Base-by-base conservation (phyloP, 163 green algal species). In the Coccomyxa subellipsoidea region DNA sequence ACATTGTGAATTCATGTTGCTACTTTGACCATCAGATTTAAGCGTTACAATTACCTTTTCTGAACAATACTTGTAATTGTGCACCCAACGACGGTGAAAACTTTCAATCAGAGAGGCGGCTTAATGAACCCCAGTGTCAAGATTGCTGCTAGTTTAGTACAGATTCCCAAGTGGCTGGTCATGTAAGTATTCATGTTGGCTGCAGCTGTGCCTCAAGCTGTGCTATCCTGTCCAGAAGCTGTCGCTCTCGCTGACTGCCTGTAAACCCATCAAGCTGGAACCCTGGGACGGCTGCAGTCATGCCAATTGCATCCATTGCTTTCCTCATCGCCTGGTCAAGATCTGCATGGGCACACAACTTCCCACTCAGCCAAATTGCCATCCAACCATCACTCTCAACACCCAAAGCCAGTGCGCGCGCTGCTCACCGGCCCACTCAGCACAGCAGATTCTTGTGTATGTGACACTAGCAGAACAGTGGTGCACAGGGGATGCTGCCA, bases 251-350 rank as follows among this genome's bases (percentile, higher is more conserved):
- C 7, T 54, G 25, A 7, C 10, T 40, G 34, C 54, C 32, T 77
- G 70, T 27, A 38, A 0, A 25, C 4, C 21, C 70, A 18, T 59
- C 15, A 47, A 34, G 10, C 21, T 38, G 10, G 12, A 73, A 23
- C 18, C 29, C 66, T 18, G 66, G 34, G 10, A 34, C 70, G 10
- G 31, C 70, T 77, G 70, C 70, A 47, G 69, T 29, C 76, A 80
- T 80, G 18, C 76, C 66, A 32, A 81, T 34, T 29, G 39, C 73
- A 7, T 21, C 47, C 82, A 85, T 85, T 9, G 92, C 94, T 35
- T 90, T 85, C 12, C 87, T 40, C 82, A 98, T 94, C 0, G 95
- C 95, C 76, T 93, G 85, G 36, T 95, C 87, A 38, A 98, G 88
- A 83, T 98, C 95, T 71, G 87, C 89, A 73, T 23, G 32, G 47